Conservation (phyloP, 78 protist genomes). For the Reticulomyxa filosa region DNA sequence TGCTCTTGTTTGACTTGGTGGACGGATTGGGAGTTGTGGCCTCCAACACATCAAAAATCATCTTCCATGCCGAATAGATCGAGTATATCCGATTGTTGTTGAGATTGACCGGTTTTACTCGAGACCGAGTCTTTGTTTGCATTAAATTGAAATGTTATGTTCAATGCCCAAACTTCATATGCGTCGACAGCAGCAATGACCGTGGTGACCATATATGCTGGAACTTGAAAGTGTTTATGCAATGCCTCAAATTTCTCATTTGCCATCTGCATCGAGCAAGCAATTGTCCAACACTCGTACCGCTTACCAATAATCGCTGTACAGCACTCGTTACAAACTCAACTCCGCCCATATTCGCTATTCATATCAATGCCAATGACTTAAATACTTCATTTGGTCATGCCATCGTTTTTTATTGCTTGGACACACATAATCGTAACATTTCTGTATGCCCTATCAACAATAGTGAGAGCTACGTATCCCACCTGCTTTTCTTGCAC, state of each 20-base stretch:
- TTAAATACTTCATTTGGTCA: slow-evolving; percentile 30
- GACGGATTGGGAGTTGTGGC: too few species aligned
- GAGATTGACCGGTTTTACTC: too few species aligned
- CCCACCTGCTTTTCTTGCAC: slow-evolving; percentile 86
- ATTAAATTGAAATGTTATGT: too few species aligned
- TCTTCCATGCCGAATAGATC: too few species aligned
- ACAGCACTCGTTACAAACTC: slow-evolving; percentile 66
- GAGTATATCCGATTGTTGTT: too few species aligned
- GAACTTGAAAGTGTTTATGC: slow-evolving; percentile 22
- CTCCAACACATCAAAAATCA: too few species aligned
- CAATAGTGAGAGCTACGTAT: slow-evolving; percentile 57
- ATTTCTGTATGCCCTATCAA: slow-evolving; percentile 69
- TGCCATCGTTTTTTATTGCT: slow-evolving; percentile 59
- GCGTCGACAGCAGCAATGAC: slow-evolving; percentile 64
- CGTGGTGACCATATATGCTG: slow-evolving; percentile 12
- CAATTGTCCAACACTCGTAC: slow-evolving; percentile 69
- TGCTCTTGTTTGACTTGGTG: too few species aligned
- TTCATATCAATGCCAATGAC: slow-evolving; percentile 53
- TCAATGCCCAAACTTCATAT: slow-evolving; percentile 59
- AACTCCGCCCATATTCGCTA: slow-evolving; percentile 22
- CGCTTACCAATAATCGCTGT: slow-evolving; percentile 32
- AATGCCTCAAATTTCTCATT: slow-evolving; percentile 36
- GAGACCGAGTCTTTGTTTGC: too few species aligned
- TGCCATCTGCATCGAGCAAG: slow-evolving; percentile 41
- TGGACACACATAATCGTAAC: slow-evolving; percentile 64